Percentiles rank a stretch among this genome's conserved stretches.
These are phyloP conservation scores for Fusarium nurragi DNA, from an alignment of 2,329 filamentous ascomycete species.

Conservation along the genomic window DNA sequence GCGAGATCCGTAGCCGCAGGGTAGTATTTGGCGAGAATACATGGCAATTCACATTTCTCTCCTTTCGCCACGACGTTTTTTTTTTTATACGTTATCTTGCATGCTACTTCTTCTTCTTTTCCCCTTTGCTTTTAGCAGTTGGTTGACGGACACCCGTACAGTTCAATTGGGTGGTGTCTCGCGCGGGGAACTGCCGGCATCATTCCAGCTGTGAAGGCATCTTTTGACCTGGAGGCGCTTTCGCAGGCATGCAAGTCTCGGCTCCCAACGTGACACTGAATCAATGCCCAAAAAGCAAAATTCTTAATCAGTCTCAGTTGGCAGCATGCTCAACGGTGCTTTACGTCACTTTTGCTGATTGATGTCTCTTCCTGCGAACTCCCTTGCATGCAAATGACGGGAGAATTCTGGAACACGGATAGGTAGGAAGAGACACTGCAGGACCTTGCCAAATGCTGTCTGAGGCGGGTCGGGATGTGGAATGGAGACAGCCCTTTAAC, in stretches of 20 bases:
- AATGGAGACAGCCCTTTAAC: neutral
- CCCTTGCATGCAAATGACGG: conserved; percentile 21
- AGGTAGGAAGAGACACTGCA: conserved; percentile 22
- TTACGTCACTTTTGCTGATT: neutral
- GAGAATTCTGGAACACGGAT: neutral
- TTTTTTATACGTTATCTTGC: neutral
- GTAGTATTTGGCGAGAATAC: neutral
- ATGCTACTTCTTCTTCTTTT: neutral
- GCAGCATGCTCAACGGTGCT: neutral
- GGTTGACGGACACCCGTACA: neutral
- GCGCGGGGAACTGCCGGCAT: neutral
- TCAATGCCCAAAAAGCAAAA: neutral
- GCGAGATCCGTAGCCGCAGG: neutral
- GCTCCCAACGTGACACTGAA: conserved; percentile 21
- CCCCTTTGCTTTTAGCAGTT: neutral
- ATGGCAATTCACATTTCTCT: conserved; percentile 6
- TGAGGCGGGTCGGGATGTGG: neutral
- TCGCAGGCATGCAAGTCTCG: conserved; percentile 31
- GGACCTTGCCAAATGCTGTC: too few relatives aligned
- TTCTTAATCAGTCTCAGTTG: conserved; percentile 4
- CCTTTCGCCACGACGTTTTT: neutral
- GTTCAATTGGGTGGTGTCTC: neutral
- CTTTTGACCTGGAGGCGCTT: neutral
- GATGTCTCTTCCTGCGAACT: neutral
- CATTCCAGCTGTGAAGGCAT: conserved; percentile 19